Evolutionary conservation across 2,329 filamentous ascomycete species (phyloP).

Genomic region (Knoxdaviesia capensis): DNA sequence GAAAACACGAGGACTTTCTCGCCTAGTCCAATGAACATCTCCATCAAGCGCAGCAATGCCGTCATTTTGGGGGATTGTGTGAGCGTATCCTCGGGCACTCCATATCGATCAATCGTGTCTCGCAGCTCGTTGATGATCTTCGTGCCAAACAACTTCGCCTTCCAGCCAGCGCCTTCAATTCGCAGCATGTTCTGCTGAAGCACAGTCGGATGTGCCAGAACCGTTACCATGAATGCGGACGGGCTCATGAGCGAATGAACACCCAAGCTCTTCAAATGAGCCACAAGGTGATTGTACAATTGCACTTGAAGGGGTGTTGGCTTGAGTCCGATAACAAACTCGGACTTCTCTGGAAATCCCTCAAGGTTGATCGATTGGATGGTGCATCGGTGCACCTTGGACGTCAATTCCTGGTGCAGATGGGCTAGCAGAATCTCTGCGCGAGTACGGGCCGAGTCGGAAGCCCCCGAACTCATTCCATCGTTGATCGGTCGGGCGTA

Average conservation of each 20-base stretch:
- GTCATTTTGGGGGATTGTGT: too few species aligned
- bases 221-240: too few species aligned
- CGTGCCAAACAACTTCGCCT: too few species aligned
- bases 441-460: constrained; percentile 13
- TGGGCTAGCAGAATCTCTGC: constrained; percentile 48
- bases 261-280: neutral
- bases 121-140: too few species aligned
- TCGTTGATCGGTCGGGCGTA: constrained; percentile 54
- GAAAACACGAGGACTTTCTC: constrained; percentile 75
- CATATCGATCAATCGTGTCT: too few species aligned
- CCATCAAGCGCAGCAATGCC: too few species aligned
- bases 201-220: too few species aligned
- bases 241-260: too few species aligned
- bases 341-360: constrained; percentile 53
- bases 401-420: constrained; percentile 50
- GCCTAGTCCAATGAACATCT: constrained; percentile 11
- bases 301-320: constrained; percentile 43
- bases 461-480: constrained; percentile 18
- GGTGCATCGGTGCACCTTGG: constrained; percentile 61
- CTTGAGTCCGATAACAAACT: constrained; percentile 62
- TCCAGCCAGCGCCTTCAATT: too few species aligned
- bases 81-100: too few species aligned
- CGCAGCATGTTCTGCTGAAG: too few species aligned
- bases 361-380: constrained; percentile 39
- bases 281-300: constrained; percentile 35